A percentile compares a stretch with the other conserved stretches of the same genome.
phyloP scores from a whole-genome alignment of 2,329 filamentous ascomycete species.

The Neofusicoccum laricinum region DNA sequence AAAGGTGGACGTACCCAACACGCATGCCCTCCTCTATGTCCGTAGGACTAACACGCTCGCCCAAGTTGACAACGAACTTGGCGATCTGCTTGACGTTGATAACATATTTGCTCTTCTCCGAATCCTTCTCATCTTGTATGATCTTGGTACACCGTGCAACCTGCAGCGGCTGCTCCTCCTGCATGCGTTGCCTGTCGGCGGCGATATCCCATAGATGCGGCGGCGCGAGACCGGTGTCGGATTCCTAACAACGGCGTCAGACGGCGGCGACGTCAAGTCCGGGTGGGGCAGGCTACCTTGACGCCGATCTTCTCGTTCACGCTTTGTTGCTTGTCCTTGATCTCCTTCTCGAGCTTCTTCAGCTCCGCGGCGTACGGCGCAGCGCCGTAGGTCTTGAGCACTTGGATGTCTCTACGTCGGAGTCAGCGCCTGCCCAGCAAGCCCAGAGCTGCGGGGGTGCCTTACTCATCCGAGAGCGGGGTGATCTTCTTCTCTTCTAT shows the following conservation, averaged over 20 bases:
- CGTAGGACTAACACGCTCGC: constrained; percentile 92
- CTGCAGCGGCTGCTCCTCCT: constrained; percentile 95
- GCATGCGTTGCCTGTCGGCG: constrained; percentile 97
- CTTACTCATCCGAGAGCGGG: constrained; percentile 91
- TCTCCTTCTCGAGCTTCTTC: constrained; percentile 98
- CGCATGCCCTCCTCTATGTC: constrained; percentile 99
- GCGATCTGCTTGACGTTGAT: constrained; percentile 99
- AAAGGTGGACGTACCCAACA: constrained; percentile 63
- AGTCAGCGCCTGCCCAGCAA: constrained; percentile 29
- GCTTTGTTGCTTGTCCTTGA: constrained; percentile 97
- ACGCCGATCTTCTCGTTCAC: constrained; percentile 98
- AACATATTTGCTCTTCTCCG: constrained; percentile 99
- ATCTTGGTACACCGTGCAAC: constrained; percentile 99
- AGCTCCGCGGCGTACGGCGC: constrained; percentile 90
- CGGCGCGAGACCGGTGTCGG: constrained; percentile 94
- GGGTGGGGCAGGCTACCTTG: constrained; percentile 53
- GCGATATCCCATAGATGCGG: constrained; percentile 99
- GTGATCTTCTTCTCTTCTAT: constrained; percentile 99
- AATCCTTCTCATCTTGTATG: constrained; percentile 92
- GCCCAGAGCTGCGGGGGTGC: constrained; percentile 20
- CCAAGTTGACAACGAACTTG: constrained; percentile 97
- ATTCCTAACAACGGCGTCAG: constrained; percentile 62
- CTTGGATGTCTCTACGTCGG: constrained; percentile 82
- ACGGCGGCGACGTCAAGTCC: background rate
- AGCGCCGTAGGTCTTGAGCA: constrained; percentile 97